Base-by-base conservation (phyloP, 2,329 filamentous ascomycete species). In the Rasamsonia emersonii region DNA sequence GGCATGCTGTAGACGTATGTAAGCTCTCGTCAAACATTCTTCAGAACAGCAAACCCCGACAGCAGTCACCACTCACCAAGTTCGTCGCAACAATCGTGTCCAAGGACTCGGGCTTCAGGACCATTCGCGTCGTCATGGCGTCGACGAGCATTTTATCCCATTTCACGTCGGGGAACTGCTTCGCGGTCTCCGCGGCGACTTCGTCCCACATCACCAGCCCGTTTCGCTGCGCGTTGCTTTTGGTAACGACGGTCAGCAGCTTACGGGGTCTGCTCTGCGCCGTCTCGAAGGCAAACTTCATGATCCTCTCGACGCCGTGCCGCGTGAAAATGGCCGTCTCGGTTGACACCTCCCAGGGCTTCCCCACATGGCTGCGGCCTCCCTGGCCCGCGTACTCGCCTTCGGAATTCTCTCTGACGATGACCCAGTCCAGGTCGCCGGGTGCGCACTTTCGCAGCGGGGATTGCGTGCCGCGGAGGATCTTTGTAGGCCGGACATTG, bases 121-220 rank as follows among this genome's bases (percentile, higher is more conserved):
- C 66, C 69, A 72, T 73, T 9, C 68, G 55, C 24, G 65, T 62
- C 3, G 69, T 73, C 67, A 73, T 73, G 1, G 70, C 70, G 47
- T 73, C 70, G 1, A 74, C 70, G 6, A 72, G 54, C 68, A 72
- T 71, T 47, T 71, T 73, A 37, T 73, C 69, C 43, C 61, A 61
- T 11, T 54, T 53, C 1, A 73, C 68, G 39, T 71, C 67, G 0
- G 64, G 62, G 37, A 68, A 74, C 1, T 70, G 62, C 36, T 57
- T 59, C 0, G 63, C 54, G 1, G 73, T 62, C 25, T 62, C 56
- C 0, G 46, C 45, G 0, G 68, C 68, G 6, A 73, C 54, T 42
- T 72, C 63, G 42, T 74, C 70, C 70, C 70, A 74, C 39, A 73
- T 60, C 0, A 73, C 70, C 66, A 74, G 66, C 0, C 70, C 68